Conservation (phyloP, 2,329 filamentous ascomycete genomes). For the Diaporthe sp. region DNA sequence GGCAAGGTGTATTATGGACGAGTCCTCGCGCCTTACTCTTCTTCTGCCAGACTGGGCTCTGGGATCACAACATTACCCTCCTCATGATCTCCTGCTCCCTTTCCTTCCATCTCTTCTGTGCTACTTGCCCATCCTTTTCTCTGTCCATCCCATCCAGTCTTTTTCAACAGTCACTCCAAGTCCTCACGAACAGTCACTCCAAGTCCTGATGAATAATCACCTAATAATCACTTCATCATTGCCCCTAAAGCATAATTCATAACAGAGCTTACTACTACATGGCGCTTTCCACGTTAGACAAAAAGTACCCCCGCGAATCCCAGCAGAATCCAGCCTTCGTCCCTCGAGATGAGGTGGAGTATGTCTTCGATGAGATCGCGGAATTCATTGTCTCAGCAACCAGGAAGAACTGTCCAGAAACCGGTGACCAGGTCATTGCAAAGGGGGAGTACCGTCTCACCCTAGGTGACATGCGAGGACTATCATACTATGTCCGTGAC, state of each 20-base stretch:
- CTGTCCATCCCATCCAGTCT: not conserved
- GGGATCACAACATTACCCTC: not conserved
- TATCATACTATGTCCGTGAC: constrained; percentile 23
- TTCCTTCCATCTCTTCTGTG: not conserved
- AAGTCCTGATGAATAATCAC: not conserved
- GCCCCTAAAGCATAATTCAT: not conserved
- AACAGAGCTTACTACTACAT: not conserved
- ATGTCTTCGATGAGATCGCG: constrained; percentile 22
- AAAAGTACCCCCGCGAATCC: constrained; percentile 14
- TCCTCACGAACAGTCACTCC: not conserved
- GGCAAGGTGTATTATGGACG: not conserved
- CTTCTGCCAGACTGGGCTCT: not conserved
- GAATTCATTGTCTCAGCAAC: constrained; percentile 16
- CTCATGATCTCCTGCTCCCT: not conserved
- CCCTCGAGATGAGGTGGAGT: not conserved
- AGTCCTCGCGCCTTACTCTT: not conserved
- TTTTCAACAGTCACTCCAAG: not conserved
- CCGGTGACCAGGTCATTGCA: not conserved
- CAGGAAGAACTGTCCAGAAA: not conserved
- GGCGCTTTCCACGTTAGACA: constrained; percentile 1
- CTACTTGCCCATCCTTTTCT: not conserved
- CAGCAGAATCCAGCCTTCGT: not conserved
- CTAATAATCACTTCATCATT: constrained; percentile 2
- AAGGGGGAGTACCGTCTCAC: constrained; percentile 24
- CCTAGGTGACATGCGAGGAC: constrained; percentile 17